Evolutionary conservation across 768 basidiomycete species (phyloP).

Genomic region (Mycena chlorophos): DNA sequence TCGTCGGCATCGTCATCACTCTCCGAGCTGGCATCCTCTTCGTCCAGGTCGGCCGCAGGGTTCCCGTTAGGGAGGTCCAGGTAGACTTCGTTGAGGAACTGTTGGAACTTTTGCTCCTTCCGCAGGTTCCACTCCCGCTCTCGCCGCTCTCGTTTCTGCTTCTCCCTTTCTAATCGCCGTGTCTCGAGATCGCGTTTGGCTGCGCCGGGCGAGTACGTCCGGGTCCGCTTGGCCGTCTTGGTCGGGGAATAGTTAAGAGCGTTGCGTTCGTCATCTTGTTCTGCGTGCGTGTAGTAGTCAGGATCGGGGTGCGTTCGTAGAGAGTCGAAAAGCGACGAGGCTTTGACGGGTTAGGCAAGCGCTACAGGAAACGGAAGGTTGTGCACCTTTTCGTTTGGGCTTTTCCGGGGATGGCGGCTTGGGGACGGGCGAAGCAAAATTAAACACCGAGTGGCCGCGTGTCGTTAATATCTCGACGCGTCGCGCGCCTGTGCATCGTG

Average conservation of each 20-base stretch:
- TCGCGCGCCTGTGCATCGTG: background rate
- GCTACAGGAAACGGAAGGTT: background rate
- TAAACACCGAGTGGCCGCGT: slow-evolving; percentile 8
- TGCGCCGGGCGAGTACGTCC: slow-evolving; percentile 48
- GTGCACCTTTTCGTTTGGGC: slow-evolving; percentile 52
- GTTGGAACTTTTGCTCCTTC: slow-evolving; percentile 37
- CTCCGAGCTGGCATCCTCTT: slow-evolving; percentile 21
- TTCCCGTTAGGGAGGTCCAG: slow-evolving; percentile 34
- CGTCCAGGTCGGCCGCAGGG: slow-evolving; percentile 18
- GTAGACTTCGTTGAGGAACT: slow-evolving; percentile 44
- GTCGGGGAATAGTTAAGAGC: slow-evolving; percentile 33
- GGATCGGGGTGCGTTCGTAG: slow-evolving; percentile 36
- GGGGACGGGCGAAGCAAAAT: slow-evolving; percentile 20
- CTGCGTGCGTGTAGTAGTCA: slow-evolving; percentile 29
- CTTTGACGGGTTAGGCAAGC: slow-evolving; percentile 23
- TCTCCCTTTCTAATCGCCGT: slow-evolving; percentile 41
- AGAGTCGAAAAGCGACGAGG: slow-evolving; percentile 35
- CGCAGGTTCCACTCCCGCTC: slow-evolving; percentile 40
- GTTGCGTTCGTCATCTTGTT: slow-evolving; percentile 35
- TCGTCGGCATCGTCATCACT: slow-evolving; percentile 31
- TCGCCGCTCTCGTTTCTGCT: slow-evolving; percentile 42
- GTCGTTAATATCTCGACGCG: background rate
- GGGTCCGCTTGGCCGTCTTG: slow-evolving; percentile 48
- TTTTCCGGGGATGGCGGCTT: slow-evolving; percentile 27
- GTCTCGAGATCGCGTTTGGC: slow-evolving; percentile 39